A percentile compares a stretch with the other conserved stretches of the same genome.
phyloP scores from a whole-genome alignment of 2,329 filamentous ascomycete genomes.

The Sporothrix euskadiensis region DNA sequence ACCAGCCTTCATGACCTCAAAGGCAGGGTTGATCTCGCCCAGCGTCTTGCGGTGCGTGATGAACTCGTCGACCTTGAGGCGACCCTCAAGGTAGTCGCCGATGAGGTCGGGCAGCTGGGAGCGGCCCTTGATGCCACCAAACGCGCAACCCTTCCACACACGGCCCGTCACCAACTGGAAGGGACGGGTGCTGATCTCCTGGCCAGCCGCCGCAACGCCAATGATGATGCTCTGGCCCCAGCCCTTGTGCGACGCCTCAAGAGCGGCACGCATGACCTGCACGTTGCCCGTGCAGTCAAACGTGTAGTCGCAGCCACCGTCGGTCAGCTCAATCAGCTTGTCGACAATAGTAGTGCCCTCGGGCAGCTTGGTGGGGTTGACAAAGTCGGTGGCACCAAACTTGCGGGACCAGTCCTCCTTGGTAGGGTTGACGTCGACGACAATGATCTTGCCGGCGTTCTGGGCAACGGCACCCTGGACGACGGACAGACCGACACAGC shows the following conservation, averaged over 20 bases:
- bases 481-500: slow-evolving; percentile 92
- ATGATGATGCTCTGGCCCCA: slow-evolving; percentile 99
- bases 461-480: slow-evolving; percentile 90
- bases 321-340: slow-evolving; percentile 94
- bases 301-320: slow-evolving; percentile 97
- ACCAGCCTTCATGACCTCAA: slow-evolving; percentile 87
- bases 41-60: slow-evolving; percentile 93
- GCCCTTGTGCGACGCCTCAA: slow-evolving; percentile 98
- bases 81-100: slow-evolving; percentile 81
- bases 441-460: slow-evolving; percentile 75
- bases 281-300: slow-evolving; percentile 99
- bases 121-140: slow-evolving; percentile 97
- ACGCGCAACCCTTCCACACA: slow-evolving; percentile 96
- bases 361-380: slow-evolving; percentile 79
- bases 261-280: slow-evolving; percentile 87
- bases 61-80: slow-evolving; percentile 98
- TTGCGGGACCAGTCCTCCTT: slow-evolving; percentile 93
- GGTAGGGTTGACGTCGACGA: slow-evolving; percentile 73
- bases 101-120: slow-evolving; percentile 87
- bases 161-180: slow-evolving; percentile 98
- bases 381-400: slow-evolving; percentile 95
- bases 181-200: slow-evolving; percentile 87
- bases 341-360: slow-evolving; percentile 81
- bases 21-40: slow-evolving; percentile 82
- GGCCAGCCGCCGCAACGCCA: slow-evolving; percentile 91